These are phyloP conservation scores for Dissophora ornata DNA, from an alignment of 192 early-diverging fungal genomes.

Conservation along the genomic window DNA sequence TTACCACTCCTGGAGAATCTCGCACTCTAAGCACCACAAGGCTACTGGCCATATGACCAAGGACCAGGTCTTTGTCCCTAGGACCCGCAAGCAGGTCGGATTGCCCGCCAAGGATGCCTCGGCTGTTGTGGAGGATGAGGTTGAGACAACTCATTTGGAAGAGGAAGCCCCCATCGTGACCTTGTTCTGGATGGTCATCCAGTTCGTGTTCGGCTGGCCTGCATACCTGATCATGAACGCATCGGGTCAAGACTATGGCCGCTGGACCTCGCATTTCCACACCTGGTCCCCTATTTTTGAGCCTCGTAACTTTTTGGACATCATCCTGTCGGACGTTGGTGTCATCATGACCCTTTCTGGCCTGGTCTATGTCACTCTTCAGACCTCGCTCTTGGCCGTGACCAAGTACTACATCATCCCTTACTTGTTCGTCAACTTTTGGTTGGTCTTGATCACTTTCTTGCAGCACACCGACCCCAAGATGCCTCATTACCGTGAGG, in stretches of 20 bases:
- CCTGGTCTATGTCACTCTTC: conserved; percentile 63
- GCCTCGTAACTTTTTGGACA: conserved; percentile 71
- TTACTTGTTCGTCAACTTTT: conserved; percentile 93
- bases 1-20: conserved; percentile 92
- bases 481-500: conserved; percentile 90
- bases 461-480: conserved; percentile 92
- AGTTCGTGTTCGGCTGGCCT: conserved; percentile 91
- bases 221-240: conserved; percentile 83
- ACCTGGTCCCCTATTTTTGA: conserved; percentile 85
- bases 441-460: conserved; percentile 96
- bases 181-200: conserved; percentile 70
- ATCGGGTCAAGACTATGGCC: conserved; percentile 81
- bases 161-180: conserved; percentile 81
- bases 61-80: conserved; percentile 96
- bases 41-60: conserved; percentile 87
- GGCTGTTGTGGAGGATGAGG: conserved; percentile 58
- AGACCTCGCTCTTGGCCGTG: conserved; percentile 70
- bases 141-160: conserved; percentile 56
- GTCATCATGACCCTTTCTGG: conserved; percentile 64
- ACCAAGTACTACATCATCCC: conserved; percentile 90
- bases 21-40: conserved; percentile 95
- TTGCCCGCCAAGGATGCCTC: conserved; percentile 58
- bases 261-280: conserved; percentile 89
- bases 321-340: conserved; percentile 83
- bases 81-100: conserved; percentile 70